These are phyloP conservation scores for Neurospora sp. DNA, from an alignment of 495 filamentous ascomycete species.

Conservation along the genomic window DNA sequence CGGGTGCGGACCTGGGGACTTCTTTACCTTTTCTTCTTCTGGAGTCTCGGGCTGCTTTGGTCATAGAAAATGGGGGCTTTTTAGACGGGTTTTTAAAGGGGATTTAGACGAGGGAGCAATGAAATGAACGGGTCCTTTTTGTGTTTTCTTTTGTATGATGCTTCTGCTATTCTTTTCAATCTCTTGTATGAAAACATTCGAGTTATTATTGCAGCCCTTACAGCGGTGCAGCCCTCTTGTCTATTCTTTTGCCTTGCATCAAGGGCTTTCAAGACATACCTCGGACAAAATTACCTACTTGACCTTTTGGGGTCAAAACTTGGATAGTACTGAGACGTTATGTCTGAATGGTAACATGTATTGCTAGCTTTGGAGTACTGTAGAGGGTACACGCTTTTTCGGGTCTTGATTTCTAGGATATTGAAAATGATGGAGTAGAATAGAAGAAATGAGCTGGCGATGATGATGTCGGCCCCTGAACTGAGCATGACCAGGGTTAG, in stretches of 20 bases:
- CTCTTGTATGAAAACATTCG: neutral
- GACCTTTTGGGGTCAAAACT: neutral
- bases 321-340: neutral
- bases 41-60: conserved; percentile 11
- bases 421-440: neutral
- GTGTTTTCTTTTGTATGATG: neutral
- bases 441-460: neutral
- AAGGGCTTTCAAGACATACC: neutral
- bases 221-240: neutral
- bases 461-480: neutral
- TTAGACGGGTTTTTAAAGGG: neutral
- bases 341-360: neutral
- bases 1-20: neutral
- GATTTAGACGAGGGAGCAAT: neutral
- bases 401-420: neutral
- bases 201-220: neutral
- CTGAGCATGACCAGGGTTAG: neutral
- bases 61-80: neutral
- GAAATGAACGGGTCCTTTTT: neutral
- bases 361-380: neutral
- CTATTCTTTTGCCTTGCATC: neutral
- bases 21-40: conserved; percentile 2
- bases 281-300: neutral
- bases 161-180: neutral
- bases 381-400: neutral